These are phyloP conservation scores for Hapsidospora chrysogenum DNA, from an alignment of 495 filamentous ascomycete species.

Conservation along the genomic window DNA sequence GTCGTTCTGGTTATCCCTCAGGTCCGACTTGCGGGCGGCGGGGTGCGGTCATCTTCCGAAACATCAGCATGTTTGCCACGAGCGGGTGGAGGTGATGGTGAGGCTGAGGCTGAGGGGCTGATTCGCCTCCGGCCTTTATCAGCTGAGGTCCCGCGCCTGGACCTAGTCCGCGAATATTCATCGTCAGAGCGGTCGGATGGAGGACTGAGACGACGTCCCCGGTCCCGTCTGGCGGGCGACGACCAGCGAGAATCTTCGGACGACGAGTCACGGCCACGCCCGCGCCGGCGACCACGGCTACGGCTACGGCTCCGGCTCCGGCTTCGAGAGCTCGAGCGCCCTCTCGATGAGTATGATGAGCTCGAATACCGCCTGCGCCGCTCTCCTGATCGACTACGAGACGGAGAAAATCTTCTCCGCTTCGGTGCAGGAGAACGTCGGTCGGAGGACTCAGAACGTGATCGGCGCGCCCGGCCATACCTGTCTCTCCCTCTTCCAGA, in stretches of 20 bases:
- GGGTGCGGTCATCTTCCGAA: constrained; percentile 33
- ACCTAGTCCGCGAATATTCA: neutral
- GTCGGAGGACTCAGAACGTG: neutral
- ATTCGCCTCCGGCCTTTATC: constrained; percentile 28
- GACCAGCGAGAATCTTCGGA: constrained; percentile 8
- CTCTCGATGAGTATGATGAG: constrained; percentile 18
- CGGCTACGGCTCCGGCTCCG: constrained; percentile 21
- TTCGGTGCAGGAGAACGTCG: constrained; percentile 1
- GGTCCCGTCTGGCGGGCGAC: constrained; percentile 14
- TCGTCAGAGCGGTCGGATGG: neutral
- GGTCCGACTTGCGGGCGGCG: constrained; percentile 13
- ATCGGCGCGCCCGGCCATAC: neutral
- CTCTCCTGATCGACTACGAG: neutral
- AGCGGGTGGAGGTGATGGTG: constrained; percentile 18
- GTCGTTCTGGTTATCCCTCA: constrained; percentile 11
- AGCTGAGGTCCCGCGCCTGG: neutral
- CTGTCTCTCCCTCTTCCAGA: constrained; percentile 5
- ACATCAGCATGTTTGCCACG: constrained; percentile 43
- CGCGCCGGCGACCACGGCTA: constrained; percentile 15
- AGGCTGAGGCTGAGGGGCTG: constrained; percentile 34
- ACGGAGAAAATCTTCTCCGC: constrained; percentile 3
- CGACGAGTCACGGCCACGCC: no score
- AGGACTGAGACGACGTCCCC: constrained; percentile 4
- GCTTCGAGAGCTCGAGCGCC: constrained; percentile 5
- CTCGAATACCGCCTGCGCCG: constrained; percentile 7